phyloP scores from a whole-genome alignment of 2,329 filamentous ascomycete genomes.

The Fusarium xyrophilum region DNA sequence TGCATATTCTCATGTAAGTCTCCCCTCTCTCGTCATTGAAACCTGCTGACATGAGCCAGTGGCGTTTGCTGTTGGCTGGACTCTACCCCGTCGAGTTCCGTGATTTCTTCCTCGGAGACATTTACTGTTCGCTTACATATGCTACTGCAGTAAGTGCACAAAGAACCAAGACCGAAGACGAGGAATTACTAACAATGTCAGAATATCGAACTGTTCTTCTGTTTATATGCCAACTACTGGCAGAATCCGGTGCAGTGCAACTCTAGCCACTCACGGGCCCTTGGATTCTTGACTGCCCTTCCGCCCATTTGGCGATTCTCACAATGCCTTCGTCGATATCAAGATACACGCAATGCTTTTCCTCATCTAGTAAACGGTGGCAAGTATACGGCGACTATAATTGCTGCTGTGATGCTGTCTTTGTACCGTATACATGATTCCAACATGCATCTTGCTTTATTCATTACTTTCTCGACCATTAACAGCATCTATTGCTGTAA shows the following conservation, averaged over 20 bases:
- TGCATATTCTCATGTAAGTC: slow-evolving; percentile 81
- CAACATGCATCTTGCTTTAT: slow-evolving; percentile 67
- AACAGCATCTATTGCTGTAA: slow-evolving; percentile 83
- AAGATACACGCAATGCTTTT: slow-evolving; percentile 84
- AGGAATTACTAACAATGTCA: slow-evolving; percentile 44
- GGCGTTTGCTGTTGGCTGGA: slow-evolving; percentile 83
- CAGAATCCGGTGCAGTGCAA: slow-evolving; percentile 77
- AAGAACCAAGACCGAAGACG: not conserved
- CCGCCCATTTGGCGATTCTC: slow-evolving; percentile 90
- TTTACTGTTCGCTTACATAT: slow-evolving; percentile 96
- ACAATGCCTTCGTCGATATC: slow-evolving; percentile 89
- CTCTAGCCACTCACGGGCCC: slow-evolving; percentile 78
- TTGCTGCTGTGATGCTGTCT: slow-evolving; percentile 79
- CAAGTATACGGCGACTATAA: slow-evolving; percentile 87
- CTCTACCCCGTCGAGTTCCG: slow-evolving; percentile 94
- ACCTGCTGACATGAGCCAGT: slow-evolving; percentile 58
- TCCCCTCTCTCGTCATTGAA: fast-evolving
- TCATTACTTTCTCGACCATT: slow-evolving; percentile 79
- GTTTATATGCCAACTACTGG: slow-evolving; percentile 85
- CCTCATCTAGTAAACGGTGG: slow-evolving; percentile 92
- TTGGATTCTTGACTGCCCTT: slow-evolving; percentile 85
- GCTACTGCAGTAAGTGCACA: slow-evolving; percentile 73
- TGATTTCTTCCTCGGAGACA: slow-evolving; percentile 97
- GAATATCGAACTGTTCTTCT: slow-evolving; percentile 95
- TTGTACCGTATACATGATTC: slow-evolving; percentile 78